Evolutionary conservation across 768 basidiomycete species (phyloP).

Genomic region (Suillus luteus): DNA sequence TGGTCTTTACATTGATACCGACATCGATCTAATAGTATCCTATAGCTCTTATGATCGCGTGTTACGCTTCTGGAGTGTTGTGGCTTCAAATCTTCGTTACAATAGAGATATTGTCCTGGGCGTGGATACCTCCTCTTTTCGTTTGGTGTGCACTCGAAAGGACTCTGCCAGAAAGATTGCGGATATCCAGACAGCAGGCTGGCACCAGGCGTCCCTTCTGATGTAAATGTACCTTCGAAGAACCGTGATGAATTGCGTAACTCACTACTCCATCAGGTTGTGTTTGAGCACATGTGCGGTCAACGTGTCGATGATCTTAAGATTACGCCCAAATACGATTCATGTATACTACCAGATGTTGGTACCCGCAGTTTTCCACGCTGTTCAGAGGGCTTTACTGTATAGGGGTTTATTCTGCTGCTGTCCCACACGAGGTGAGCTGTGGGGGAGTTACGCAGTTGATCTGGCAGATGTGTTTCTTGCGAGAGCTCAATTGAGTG

Average conservation of each 20-base stretch:
- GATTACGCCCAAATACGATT: background rate
- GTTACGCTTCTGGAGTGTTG: slow-evolving; percentile 8
- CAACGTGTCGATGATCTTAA: background rate
- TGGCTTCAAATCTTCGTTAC: slow-evolving; percentile 1
- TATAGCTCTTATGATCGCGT: slow-evolving; percentile 2
- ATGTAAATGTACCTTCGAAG: background rate
- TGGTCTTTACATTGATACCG: too few relatives aligned
- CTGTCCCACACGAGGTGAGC: background rate
- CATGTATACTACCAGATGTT: background rate
- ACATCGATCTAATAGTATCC: background rate
- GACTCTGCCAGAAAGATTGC: slow-evolving; percentile 15
- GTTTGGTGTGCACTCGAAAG: background rate
- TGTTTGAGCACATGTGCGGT: background rate
- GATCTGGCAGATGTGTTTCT: background rate
- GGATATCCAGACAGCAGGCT: background rate
- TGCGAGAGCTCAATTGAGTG: background rate
- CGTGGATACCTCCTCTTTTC: background rate
- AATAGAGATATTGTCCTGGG: slow-evolving; percentile 8
- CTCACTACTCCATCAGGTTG: background rate
- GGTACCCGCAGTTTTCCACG: background rate
- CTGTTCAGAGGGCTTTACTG: background rate
- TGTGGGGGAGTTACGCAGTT: background rate
- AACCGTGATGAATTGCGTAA: background rate
- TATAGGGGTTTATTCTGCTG: background rate
- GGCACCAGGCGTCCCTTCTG: background rate